Evolutionary conservation across 2,329 filamentous ascomycete genomes (phyloP), one percentile per base, ranked within the genome.

Genomic region (Monosporascus cannonballus): DNA sequence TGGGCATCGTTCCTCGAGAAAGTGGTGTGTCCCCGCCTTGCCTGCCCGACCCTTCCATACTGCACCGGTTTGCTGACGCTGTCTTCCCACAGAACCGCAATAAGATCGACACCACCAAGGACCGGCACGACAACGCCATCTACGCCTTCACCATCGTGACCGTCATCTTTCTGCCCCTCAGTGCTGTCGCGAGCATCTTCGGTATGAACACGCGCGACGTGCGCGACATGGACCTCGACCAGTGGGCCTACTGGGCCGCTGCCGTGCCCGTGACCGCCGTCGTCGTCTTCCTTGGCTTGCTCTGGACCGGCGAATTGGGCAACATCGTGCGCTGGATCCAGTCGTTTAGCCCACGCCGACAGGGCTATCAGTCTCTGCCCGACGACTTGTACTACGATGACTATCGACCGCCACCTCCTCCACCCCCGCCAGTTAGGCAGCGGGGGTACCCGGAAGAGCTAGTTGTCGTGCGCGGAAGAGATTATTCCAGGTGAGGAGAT

Each of bases 121-220:
- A 64, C 57, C 54, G 55, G 27, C 61, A 63, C 22, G 58, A 62
- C 41, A 54, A 55, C 39, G 63, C 63, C 14, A 53, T 64, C n/a
- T 64, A 59, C 44, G 58, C 59, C n/a, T 72, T 74, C 56, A 73
- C 72, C 20, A 67, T 73, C 51, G 71, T 72, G 6, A 73, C 71
- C 2, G 62, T 72, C 14, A 62, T 74, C 20, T 73, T 73, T 56
- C 55, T 73, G 14, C 71, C 71, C 61, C 59, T 66, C n/a, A 62
- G 64, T 30, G 60, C 63, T 47, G 62, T 71, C 24, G 64, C 64
- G 3, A 69, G 67, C 49, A 69, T 72, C 50, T 66, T 80, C 56
- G 77, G 77, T 51, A 80, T 80, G 75, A 79, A 80, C 61, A 76
- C 76, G 4, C 66, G 64, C 48, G 77, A 79, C 57, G 67, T 80